phyloP scores from a whole-genome alignment of 371 early-diverging fungal genomes.

The Actinomucor elegans region DNA sequence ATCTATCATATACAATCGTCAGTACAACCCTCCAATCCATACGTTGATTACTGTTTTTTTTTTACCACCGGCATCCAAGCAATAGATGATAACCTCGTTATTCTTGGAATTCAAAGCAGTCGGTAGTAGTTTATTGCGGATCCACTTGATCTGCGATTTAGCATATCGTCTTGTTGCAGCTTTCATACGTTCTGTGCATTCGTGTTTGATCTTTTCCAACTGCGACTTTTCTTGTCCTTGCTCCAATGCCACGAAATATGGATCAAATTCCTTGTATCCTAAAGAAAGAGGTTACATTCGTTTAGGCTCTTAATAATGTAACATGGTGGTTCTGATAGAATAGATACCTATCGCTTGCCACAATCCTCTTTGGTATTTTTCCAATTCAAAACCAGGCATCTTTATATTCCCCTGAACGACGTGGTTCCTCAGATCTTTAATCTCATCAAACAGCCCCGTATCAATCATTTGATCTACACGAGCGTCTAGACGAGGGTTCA shows the following conservation, averaged over 20 bases:
- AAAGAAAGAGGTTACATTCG: no score
- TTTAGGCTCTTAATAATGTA: no score
- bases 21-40: not conserved
- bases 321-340: no score
- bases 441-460: conserved; percentile 80
- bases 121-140: conserved; percentile 81
- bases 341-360: conserved; percentile 88
- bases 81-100: conserved; percentile 54
- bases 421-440: conserved; percentile 64
- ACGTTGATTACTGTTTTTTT: not conserved
- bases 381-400: conserved; percentile 40
- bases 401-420: conserved; percentile 46
- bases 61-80: conserved; percentile 80
- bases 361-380: conserved; percentile 76
- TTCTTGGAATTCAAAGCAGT: conserved; percentile 30
- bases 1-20: conserved; percentile 29
- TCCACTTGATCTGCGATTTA: conserved; percentile 87
- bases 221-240: conserved; percentile 22
- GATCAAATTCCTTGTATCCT: conserved; percentile 86
- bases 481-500: conserved; percentile 77
- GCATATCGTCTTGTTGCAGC: conserved; percentile 85
- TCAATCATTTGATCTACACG: conserved; percentile 89
- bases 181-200: conserved; percentile 83
- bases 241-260: conserved; percentile 63
- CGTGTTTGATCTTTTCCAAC: conserved; percentile 43